Conservation (phyloP, 2,329 filamentous ascomycete species). For the Sporothrix variecibatus region DNA sequence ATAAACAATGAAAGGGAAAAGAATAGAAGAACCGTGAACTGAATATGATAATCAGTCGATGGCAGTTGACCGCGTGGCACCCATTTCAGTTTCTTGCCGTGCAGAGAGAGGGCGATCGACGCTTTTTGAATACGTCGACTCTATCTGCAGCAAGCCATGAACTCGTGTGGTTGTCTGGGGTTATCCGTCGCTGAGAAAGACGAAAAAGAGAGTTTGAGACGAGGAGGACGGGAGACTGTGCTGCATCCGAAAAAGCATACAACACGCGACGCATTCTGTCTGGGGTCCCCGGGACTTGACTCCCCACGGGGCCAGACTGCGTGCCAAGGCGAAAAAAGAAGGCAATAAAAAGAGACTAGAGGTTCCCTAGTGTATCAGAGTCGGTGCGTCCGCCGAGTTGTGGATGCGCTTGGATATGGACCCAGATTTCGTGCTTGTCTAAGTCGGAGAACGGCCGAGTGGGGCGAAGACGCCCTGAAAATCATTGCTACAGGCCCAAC, state of each 20-base stretch:
- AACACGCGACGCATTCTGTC: neutral
- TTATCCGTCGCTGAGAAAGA: neutral
- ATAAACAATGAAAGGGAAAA: neutral
- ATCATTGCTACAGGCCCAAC: neutral
- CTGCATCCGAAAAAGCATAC: neutral
- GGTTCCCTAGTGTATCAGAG: neutral
- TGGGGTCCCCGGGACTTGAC: constrained; percentile 7
- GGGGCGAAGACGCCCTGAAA: neutral
- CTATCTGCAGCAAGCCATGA: neutral
- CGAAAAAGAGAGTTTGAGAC: neutral
- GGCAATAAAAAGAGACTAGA: neutral
- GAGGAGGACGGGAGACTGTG: neutral
- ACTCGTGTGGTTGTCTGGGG: neutral
- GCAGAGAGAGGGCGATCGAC: neutral
- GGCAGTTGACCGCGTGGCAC: neutral
- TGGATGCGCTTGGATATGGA: neutral
- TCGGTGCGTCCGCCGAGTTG: neutral
- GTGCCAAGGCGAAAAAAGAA: neutral
- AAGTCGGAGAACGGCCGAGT: neutral
- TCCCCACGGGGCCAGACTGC: neutral
- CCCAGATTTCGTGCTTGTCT: neutral
- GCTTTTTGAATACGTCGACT: neutral
- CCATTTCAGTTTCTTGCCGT: neutral
- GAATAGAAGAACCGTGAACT: neutral
- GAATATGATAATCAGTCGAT: neutral